Evolutionary conservation across 2,329 filamentous ascomycete species (phyloP).

Genomic region (Hymenoscyphus repandus): DNA sequence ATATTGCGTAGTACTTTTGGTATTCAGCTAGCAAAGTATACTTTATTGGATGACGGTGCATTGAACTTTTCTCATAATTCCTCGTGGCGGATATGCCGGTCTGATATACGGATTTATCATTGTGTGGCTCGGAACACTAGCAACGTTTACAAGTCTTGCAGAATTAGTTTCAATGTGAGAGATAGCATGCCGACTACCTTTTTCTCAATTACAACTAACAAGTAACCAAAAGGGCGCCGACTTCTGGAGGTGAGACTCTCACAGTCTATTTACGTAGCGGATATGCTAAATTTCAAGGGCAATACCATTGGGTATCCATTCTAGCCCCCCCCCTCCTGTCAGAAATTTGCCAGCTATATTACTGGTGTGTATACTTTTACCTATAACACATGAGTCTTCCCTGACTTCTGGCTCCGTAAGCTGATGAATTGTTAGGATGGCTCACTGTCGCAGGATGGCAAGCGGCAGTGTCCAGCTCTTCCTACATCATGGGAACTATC

Average conservation of each 20-base stretch:
- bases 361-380: not conserved
- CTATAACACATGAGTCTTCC: not conserved
- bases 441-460: slow-evolving; percentile 18
- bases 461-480: not conserved
- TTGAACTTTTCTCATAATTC: slow-evolving; percentile 20
- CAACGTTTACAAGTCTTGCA: slow-evolving; percentile 14
- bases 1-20: not conserved
- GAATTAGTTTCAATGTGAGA: slow-evolving; percentile 17
- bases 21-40: not conserved
- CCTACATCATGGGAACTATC: not conserved
- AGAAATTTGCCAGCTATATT: slow-evolving; percentile 4
- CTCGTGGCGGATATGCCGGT: slow-evolving; percentile 25
- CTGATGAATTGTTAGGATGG: not conserved
- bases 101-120: slow-evolving; percentile 36
- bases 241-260: slow-evolving; percentile 3
- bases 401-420: not conserved
- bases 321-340: slow-evolving; percentile 3
- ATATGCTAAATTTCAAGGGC: slow-evolving; percentile 28
- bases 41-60: not conserved
- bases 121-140: slow-evolving; percentile 26
- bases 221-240: slow-evolving; percentile 5
- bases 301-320: slow-evolving; percentile 13
- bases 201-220: not conserved
- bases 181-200: not conserved
- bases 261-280: not conserved